These are phyloP conservation scores for Purpureocillium takamizusanense DNA, from an alignment of 2,329 filamentous ascomycete genomes.

Conservation along the genomic window DNA sequence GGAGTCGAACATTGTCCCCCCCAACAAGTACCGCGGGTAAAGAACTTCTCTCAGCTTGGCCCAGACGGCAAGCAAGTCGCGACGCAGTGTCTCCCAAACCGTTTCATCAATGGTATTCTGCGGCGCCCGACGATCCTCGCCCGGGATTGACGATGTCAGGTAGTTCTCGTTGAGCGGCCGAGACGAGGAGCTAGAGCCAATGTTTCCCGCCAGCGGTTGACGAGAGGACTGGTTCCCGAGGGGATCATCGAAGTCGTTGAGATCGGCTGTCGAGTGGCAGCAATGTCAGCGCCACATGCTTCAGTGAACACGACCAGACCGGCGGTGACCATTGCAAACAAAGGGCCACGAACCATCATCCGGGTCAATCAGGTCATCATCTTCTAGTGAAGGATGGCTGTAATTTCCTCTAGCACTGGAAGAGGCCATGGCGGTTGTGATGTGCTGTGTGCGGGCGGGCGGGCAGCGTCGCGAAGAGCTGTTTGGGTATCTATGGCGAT, in stretches of 20 bases:
- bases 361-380: conserved; percentile 69
- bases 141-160: conserved; percentile 80
- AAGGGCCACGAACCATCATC: conserved; percentile 54
- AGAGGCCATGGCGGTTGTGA: conserved; percentile 30
- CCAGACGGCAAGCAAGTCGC: conserved; percentile 89
- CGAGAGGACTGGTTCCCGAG: conserved; percentile 60
- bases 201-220: conserved; percentile 77
- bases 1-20: conserved; percentile 54
- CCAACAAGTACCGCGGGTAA: conserved; percentile 87
- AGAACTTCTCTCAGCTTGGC: conserved; percentile 97
- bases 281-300: conserved; percentile 1
- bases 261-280: conserved; percentile 48
- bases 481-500: too few species aligned
- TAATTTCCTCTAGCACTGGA: conserved; percentile 46
- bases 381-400: conserved; percentile 50
- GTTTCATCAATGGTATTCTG: conserved; percentile 94
- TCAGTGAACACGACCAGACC: too few species aligned
- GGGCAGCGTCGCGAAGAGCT: too few species aligned
- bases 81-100: conserved; percentile 93
- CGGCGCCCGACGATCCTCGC: conserved; percentile 83
- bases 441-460: not conserved
- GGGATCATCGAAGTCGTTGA: conserved; percentile 90
- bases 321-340: too few species aligned
- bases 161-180: conserved; percentile 63
- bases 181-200: conserved; percentile 52